Conservation (phyloP, 257 asterid genomes). For the Lavandula angustifolia region DNA sequence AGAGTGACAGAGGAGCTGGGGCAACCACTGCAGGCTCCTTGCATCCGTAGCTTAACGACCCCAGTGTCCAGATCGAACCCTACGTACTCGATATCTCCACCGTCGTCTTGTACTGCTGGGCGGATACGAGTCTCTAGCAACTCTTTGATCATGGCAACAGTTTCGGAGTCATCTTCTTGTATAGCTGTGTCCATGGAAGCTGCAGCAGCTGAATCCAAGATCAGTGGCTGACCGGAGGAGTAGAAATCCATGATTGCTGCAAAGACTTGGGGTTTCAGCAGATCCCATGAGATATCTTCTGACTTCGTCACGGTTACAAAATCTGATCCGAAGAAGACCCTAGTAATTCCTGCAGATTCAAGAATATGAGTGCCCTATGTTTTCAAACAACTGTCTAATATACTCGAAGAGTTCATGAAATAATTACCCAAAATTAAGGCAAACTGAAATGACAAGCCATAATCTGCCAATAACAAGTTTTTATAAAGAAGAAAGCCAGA, state of each 20-base stretch:
- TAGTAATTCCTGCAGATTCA: constrained; percentile 59
- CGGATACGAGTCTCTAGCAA: constrained; percentile 90
- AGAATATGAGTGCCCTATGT: too few relatives aligned
- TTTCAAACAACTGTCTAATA: too few relatives aligned
- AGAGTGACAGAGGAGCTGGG: constrained; percentile 95
- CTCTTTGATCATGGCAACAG: constrained; percentile 98
- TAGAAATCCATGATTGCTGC: constrained; percentile 93
- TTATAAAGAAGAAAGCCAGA: not conserved
- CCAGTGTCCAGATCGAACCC: constrained; percentile 77
- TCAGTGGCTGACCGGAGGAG: constrained; percentile 79
- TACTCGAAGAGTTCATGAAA: too few relatives aligned
- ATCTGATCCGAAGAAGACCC: constrained; percentile 93
- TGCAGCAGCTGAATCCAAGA: constrained; percentile 62
- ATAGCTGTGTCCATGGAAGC: constrained; percentile 92
- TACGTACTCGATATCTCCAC: constrained; percentile 86
- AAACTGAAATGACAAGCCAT: constrained; percentile 6
- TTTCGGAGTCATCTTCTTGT: constrained; percentile 85
- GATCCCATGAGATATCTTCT: constrained; percentile 83
- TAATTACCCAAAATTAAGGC: constrained; percentile 1
- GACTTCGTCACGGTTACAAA: constrained; percentile 81
- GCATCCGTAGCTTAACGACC: constrained; percentile 86
- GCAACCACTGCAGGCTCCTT: constrained; percentile 99
- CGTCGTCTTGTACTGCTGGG: constrained; percentile 97
- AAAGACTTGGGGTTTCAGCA: constrained; percentile 83
- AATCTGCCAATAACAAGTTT: not conserved